phyloP scores from a whole-genome alignment of 148 eudicot species.

The Amaranthus hypochondriacus region DNA sequence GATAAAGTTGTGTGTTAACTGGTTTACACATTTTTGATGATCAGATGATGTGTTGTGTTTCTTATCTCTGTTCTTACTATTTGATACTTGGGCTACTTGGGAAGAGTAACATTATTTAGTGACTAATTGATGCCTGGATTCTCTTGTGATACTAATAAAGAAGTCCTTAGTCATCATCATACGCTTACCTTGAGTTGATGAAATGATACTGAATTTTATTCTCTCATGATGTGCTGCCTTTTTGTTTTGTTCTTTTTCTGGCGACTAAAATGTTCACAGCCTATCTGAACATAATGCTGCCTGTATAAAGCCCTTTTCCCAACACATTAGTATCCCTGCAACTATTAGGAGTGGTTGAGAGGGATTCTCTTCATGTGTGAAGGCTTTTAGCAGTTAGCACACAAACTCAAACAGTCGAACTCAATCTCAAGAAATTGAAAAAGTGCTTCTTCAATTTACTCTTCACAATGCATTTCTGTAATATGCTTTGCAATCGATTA shows the following conservation, averaged over 20 bases:
- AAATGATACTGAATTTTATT: neutral
- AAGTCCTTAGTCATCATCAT: neutral
- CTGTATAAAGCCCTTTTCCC: no score
- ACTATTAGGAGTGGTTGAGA: no score
- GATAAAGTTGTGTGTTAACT: conserved; percentile 3
- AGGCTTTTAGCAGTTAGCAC: no score
- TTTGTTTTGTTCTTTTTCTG: neutral
- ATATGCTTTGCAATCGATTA: no score
- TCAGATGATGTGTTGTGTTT: neutral
- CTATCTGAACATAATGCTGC: no score
- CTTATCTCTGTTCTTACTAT: neutral
- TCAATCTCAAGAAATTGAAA: no score
- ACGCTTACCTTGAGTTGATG: neutral
- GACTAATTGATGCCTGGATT: neutral
- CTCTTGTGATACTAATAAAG: neutral
- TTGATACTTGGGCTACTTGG: neutral
- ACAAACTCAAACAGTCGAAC: no score
- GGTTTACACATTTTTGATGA: neutral
- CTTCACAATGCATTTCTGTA: no score
- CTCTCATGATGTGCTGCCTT: neutral
- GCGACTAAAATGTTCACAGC: no score
- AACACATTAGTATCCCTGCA: no score
- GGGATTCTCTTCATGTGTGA: no score
- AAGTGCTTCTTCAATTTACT: no score
- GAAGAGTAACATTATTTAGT: neutral